A percentile compares a stretch with the other conserved stretches of the same genome.
Evolutionary conservation across 352 stramenopile species (phyloP).

Genomic region (Phytophthora cactorum): DNA sequence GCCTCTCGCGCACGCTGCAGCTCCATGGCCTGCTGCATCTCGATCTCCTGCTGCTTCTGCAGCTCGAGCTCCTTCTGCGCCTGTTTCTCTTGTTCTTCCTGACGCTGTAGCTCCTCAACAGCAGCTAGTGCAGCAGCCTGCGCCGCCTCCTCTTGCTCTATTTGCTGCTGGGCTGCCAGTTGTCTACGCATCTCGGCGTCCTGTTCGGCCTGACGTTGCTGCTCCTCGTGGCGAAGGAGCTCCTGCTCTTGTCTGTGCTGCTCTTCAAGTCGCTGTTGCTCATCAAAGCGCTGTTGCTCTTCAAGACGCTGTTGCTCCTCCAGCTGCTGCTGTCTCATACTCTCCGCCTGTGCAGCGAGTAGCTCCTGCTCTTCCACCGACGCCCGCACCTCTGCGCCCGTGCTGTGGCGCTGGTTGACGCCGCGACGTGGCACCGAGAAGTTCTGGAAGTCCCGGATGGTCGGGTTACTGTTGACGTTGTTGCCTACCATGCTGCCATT

Average conservation of each 20-base stretch:
- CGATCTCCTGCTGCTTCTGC: conserved; percentile 22
- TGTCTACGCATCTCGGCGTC: conserved; percentile 32
- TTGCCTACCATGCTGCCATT: conserved; percentile 4
- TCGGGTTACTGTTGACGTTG: conserved; percentile 27
- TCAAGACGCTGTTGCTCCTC: conserved; percentile 31
- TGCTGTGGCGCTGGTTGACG: conserved; percentile 51
- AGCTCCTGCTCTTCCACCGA: conserved; percentile 43
- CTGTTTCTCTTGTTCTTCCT: conserved; percentile 39
- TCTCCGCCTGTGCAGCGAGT: conserved; percentile 29
- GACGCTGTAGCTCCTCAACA: conserved; percentile 35
- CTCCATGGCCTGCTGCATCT: conserved; percentile 29
- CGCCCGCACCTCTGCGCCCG: conserved; percentile 41
- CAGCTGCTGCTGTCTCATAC: conserved; percentile 27
- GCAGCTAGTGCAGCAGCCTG: conserved; percentile 22
- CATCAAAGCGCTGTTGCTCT: conserved; percentile 24
- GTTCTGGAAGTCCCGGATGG: conserved; percentile 84
- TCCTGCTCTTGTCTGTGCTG: conserved; percentile 7
- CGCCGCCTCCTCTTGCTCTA: conserved; percentile 35
- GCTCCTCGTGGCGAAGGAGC: conserved; percentile 5
- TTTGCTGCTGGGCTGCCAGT: conserved; percentile 29
- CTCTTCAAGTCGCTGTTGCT: conserved; percentile 8
- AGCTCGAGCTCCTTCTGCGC: conserved; percentile 28
- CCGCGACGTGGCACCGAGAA: conserved; percentile 60
- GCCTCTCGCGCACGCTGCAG: conserved; percentile 33
- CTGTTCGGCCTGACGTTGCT: conserved; percentile 21